Base-by-base conservation (phyloP, 768 basidiomycete species). In the Clitopilus hobsonii region DNA sequence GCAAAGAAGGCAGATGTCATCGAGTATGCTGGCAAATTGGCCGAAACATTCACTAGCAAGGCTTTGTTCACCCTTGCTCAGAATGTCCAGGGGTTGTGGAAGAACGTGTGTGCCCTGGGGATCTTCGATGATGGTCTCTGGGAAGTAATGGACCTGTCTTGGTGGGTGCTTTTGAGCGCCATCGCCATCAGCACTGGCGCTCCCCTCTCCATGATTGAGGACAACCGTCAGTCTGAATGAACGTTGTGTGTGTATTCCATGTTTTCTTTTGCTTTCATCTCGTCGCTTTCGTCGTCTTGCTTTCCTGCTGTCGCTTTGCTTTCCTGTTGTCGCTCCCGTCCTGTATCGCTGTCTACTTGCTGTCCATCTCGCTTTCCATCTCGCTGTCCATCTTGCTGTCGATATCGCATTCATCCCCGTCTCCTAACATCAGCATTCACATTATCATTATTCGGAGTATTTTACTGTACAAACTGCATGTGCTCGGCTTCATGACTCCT, bases 21-120 rank as follows among this genome's bases (percentile, higher is more conserved):
- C 32, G 80, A 82, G 16, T 60, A 71, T 7, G 79, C 80, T 63
- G 74, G 85, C 28, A 74, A 74, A 61, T 67, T 74, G 6, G 74
- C 78, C 22, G 74, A 80, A 6, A 69, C 74, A 1, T 64, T 64
- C 18, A 76, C 73, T 54, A 67, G 77, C 25, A 71, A 72, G 51
- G 71, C 66, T 1, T 74, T 82, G 20, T 79, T 73, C 60, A 73
- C 71, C 24, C 82, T 84, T 55, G 81, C 89, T n/a, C 77, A 83
- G 26, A 80, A 81, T 59, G 82, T 91, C 50, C 87, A 86, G 61
- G 90, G 87, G 56, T 71, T 92, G 20, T 94, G 90, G 90, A 82
- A 85, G 60, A 88, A 91, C 65, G 82, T 84, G 63, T 84, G 84
- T 49, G 80, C 83, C 11, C 82, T 93, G 30, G 91, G 91, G 18